Evolutionary conservation across 306 rosid species (phyloP).

Genomic region (Astragalus membranaceus): DNA sequence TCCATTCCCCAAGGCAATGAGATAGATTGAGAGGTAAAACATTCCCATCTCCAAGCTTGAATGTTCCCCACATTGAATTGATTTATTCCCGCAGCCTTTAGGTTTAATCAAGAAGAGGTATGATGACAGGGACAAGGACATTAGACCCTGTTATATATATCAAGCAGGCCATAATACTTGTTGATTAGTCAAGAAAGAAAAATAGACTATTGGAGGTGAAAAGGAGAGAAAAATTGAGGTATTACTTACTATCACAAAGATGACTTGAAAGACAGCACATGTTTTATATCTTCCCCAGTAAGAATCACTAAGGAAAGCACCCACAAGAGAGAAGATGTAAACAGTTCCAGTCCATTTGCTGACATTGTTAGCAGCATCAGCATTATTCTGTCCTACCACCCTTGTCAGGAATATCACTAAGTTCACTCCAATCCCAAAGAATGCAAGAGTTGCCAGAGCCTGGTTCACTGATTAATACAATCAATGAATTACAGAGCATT

Average conservation of each 20-base stretch:
- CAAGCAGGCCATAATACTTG: background rate
- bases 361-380: constrained; percentile 82
- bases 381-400: constrained; percentile 74
- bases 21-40: constrained; percentile 88
- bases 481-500: background rate
- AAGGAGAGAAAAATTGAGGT: background rate
- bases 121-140: constrained; percentile 64
- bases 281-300: constrained; percentile 96
- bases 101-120: constrained; percentile 77
- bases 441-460: constrained; percentile 85
- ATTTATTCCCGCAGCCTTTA: constrained; percentile 69
- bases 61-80: constrained; percentile 54
- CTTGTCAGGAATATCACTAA: constrained; percentile 83
- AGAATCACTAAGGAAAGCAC: constrained; percentile 93
- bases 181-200: background rate
- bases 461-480: constrained; percentile 71
- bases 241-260: constrained; percentile 75
- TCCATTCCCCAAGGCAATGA: constrained; percentile 87
- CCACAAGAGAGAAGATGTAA: constrained; percentile 92
- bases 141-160: constrained; percentile 66
- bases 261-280: constrained; percentile 74
- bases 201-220: background rate
- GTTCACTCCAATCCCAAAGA: constrained; percentile 93
- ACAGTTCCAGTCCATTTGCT: constrained; percentile 99
- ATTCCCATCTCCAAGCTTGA: constrained; percentile 54